Base-by-base conservation (phyloP, 2,329 filamentous ascomycete species). In the Amylocarpus encephaloides region DNA sequence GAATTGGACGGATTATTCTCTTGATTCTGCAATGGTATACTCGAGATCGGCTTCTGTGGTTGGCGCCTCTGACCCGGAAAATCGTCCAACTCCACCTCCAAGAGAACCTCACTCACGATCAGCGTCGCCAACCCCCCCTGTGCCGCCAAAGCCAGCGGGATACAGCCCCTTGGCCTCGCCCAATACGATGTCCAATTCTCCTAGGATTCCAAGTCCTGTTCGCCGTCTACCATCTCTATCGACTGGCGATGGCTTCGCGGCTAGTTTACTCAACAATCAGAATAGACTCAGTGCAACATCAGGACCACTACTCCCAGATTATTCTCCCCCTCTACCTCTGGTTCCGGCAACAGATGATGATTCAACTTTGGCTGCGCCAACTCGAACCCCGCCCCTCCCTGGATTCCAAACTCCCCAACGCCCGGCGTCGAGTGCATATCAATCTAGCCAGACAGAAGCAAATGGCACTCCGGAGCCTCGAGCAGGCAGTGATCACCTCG, bases 41-140 rank as follows among this genome's bases (percentile, higher is more conserved):
- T 49, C 53, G 16, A 55, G 49, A 44, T 55, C 55, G 2, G 26
- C 42, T 52, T 47, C 46, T 43, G 33, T 44, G 15, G 33, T 50
- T 18, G 22, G 44, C 11, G 15, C 40, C 9, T 62, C 65, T 15
- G 66, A 68, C 13, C 59, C 62, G 1, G 62, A 66, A 16, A 61
- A 67, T 19, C 64, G 64, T 49, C 70, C 70, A 19, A 65, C 67
- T 11, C 68, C 71, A 11, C 71, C 72, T 38, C 68, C 71, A 0
- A 76, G 73, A 52, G 69, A 56, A 52, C 5, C 10, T 15, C 12
- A 30, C 26, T 29, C 40, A 7, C 50, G 54, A 32, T 67, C 68
- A 5, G 66, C 67, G 16, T 68, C 69, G 3, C 67, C 68, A 2
- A 68, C 52, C 67, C 55, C 58, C 18, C 52, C 44, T 2, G 52